Evolutionary conservation across 2,329 filamentous ascomycete genomes (phyloP).

Genomic region (Aureobasidium sp.): DNA sequence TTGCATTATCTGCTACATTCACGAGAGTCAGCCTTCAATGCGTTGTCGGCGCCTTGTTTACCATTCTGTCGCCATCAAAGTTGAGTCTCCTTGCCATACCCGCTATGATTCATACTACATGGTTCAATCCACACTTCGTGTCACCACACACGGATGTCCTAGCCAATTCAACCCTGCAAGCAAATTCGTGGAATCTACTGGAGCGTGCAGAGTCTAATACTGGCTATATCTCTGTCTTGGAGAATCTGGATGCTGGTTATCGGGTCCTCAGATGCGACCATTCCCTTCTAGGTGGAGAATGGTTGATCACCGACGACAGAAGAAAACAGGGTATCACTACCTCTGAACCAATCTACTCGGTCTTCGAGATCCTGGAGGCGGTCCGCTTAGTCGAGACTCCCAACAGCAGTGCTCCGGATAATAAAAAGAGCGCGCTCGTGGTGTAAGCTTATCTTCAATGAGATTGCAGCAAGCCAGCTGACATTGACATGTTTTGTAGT

Average conservation of each 20-base stretch:
- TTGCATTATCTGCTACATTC: conserved; percentile 45
- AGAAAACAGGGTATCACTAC: conserved; percentile 42
- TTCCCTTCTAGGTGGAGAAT: conserved; percentile 87
- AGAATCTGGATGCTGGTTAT: conserved; percentile 64
- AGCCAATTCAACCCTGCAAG: conserved; percentile 55
- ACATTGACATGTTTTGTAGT: conserved; percentile 34
- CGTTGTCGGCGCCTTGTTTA: conserved; percentile 57
- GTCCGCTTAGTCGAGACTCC: conserved; percentile 66
- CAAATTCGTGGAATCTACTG: conserved; percentile 65
- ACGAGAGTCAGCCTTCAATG: conserved; percentile 68
- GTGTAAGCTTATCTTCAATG: conserved; percentile 53
- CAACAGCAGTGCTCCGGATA: conserved; percentile 44
- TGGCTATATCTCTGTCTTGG: conserved; percentile 85
- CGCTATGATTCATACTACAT: conserved; percentile 62
- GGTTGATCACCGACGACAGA: conserved; percentile 53
- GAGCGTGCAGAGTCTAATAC: conserved; percentile 81
- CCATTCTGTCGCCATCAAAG: conserved; percentile 60
- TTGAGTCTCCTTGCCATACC: conserved; percentile 61
- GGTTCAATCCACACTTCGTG: conserved; percentile 67
- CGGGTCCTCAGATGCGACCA: conserved; percentile 88
- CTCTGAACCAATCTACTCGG: conserved; percentile 83
- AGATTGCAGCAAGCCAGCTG: neutral
- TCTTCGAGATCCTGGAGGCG: conserved; percentile 94
- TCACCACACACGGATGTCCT: conserved; percentile 55
- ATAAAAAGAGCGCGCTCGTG: conserved; percentile 71